phyloP scores from a whole-genome alignment of 345 rosid species.

The Corchorus capsularis region DNA sequence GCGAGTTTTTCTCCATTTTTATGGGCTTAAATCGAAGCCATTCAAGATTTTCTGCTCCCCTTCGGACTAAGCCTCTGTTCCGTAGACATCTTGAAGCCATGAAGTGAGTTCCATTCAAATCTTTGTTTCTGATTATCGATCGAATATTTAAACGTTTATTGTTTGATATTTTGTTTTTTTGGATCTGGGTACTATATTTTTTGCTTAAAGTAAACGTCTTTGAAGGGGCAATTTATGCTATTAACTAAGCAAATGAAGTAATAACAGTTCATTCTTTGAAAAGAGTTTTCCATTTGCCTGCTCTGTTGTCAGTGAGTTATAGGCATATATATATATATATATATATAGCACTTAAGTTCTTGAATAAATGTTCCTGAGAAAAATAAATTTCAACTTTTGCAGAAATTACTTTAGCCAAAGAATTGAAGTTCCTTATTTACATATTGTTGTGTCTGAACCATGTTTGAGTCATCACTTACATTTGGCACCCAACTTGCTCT shows the following conservation, averaged over 20 bases:
- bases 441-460: neutral
- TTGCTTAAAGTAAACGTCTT: neutral
- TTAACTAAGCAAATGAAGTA: neutral
- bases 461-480: neutral
- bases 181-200: neutral
- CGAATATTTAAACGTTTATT: neutral
- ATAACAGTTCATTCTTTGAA: neutral
- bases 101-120: slow-evolving; percentile 45
- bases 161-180: neutral
- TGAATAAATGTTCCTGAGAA: too few relatives aligned
- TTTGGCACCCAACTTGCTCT: neutral
- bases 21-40: slow-evolving; percentile 46
- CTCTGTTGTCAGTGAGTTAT: too few relatives aligned
- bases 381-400: neutral
- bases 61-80: slow-evolving; percentile 39
- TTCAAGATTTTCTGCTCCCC: slow-evolving; percentile 31
- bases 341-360: too few relatives aligned
- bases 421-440: neutral
- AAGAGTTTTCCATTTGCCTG: neutral
- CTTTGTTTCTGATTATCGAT: neutral
- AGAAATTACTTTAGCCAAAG: neutral
- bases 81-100: slow-evolving; percentile 46
- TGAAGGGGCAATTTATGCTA: neutral
- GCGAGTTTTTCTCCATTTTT: slow-evolving; percentile 19
- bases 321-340: too few relatives aligned